Conservation (phyloP, 495 filamentous ascomycete genomes). For the Aspergillus incahuasiensis region DNA sequence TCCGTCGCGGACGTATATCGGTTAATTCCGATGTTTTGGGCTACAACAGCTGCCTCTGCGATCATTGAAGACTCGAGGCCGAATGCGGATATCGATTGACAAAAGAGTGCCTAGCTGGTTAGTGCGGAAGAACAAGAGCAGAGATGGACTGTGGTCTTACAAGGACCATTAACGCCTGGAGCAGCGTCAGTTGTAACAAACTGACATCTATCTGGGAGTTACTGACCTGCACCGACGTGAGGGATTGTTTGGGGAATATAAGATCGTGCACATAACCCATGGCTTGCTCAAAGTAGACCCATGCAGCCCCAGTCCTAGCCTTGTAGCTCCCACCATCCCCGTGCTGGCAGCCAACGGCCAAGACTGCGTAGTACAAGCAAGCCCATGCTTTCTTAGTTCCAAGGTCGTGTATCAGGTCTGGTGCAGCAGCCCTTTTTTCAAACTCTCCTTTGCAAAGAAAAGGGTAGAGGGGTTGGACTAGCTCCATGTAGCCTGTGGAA, state of each 20-base stretch:
- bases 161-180: background rate
- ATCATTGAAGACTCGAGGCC: constrained; percentile 17
- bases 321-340: constrained; percentile 20
- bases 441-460: constrained; percentile 11
- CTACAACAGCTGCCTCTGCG: constrained; percentile 15
- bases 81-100: constrained; percentile 15
- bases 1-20: constrained; percentile 6
- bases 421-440: background rate
- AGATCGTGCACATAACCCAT: constrained; percentile 13
- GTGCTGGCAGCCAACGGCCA: constrained; percentile 21
- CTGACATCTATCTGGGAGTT: background rate
- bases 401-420: background rate
- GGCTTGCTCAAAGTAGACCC: constrained; percentile 16
- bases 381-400: constrained; percentile 11
- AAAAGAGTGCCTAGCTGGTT: constrained; percentile 13
- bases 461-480: constrained; percentile 18
- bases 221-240: constrained; percentile 17
- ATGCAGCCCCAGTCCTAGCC: constrained; percentile 13
- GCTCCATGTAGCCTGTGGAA: constrained; percentile 14
- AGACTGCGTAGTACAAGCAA: constrained; percentile 16
- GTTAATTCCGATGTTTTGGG: constrained; percentile 14
- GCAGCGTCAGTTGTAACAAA: background rate
- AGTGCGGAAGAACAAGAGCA: background rate
- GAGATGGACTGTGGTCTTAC: background rate
- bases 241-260: constrained; percentile 8